Conservation (phyloP, 1,284 basidiomycete species). For the Pholiota adiposa region DNA sequence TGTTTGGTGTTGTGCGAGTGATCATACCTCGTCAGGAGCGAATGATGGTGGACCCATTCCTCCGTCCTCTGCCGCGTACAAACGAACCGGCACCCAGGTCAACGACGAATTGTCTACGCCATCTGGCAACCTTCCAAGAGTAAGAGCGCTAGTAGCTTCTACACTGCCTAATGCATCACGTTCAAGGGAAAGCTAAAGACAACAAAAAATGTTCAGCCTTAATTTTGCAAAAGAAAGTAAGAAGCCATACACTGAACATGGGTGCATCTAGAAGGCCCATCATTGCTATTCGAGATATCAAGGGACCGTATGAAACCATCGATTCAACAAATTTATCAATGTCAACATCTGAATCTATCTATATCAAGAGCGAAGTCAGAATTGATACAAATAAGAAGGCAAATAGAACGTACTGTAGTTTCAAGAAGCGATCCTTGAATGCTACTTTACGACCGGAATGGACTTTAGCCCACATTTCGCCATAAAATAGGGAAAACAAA, state of each 20-base stretch:
- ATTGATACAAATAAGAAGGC: background rate
- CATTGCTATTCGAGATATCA: conserved; percentile 49
- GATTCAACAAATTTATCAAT: conserved; percentile 44
- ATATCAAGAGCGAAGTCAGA: background rate
- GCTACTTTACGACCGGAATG: conserved; percentile 12
- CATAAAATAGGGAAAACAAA: background rate
- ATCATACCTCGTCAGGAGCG: conserved; percentile 49
- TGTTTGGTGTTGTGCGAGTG: too few species aligned
- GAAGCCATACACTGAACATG: conserved; percentile 42
- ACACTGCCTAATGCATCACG: conserved; percentile 44
- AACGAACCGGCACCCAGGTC: conserved; percentile 55
- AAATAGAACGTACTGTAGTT: conserved; percentile 13
- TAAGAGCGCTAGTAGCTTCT: conserved; percentile 52
- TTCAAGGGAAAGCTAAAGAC: conserved; percentile 45
- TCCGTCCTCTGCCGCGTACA: conserved; percentile 44
- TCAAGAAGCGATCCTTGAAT: conserved; percentile 25
- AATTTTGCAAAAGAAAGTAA: conserved; percentile 22
- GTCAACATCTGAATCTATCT: conserved; percentile 21
- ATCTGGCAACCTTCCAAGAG: conserved; percentile 53
- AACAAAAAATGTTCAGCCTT: conserved; percentile 37
- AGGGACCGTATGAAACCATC: conserved; percentile 46
- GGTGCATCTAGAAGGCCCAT: conserved; percentile 46
- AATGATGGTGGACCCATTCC: conserved; percentile 47
- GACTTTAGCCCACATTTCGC: background rate
- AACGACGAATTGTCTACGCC: conserved; percentile 44